Conservation (phyloP, 805 yeast genomes). For the Kodamaea kaohsiungensis region DNA sequence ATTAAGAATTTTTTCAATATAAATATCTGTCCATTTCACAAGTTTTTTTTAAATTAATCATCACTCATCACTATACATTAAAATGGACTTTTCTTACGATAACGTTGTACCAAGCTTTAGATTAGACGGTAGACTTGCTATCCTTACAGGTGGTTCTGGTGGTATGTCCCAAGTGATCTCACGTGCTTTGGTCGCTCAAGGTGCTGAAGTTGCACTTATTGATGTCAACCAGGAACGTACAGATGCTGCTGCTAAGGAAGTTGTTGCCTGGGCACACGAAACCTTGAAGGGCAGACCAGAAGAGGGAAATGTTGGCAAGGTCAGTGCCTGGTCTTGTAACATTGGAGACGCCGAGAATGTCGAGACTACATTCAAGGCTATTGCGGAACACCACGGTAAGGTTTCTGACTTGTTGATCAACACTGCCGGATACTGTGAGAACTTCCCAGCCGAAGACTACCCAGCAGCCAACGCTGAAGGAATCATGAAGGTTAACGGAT, state of each 20-base stretch:
- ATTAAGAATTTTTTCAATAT: neutral
- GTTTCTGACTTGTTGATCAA: conserved; percentile 68
- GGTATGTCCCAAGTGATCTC: conserved; percentile 68
- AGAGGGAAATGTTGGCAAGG: conserved; percentile 33
- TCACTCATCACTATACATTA: neutral
- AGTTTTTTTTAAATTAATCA: neutral
- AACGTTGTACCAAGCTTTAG: conserved; percentile 63
- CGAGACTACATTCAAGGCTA: conserved; percentile 51
- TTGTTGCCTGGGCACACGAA: conserved; percentile 48
- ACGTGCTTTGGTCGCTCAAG: conserved; percentile 71
- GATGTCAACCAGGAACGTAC: conserved; percentile 67
- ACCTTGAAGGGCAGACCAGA: conserved; percentile 36
- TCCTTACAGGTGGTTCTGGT: conserved; percentile 82
- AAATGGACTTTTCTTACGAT: conserved; percentile 34
- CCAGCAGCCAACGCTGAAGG: conserved; percentile 70
- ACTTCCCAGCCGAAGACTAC: conserved; percentile 74
- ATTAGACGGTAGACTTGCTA: conserved; percentile 68
- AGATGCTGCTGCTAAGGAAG: conserved; percentile 52
- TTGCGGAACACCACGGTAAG: conserved; percentile 58
- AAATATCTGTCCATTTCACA: neutral
- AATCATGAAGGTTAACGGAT: conserved; percentile 66
- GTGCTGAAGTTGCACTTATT: conserved; percentile 72
- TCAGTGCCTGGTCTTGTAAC: conserved; percentile 72
- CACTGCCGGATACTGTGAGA: conserved; percentile 86
- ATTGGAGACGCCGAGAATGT: conserved; percentile 65